Evolutionary conservation across 1,139 yeast species (phyloP).

Genomic region (Geotrichum phurueaensis): DNA sequence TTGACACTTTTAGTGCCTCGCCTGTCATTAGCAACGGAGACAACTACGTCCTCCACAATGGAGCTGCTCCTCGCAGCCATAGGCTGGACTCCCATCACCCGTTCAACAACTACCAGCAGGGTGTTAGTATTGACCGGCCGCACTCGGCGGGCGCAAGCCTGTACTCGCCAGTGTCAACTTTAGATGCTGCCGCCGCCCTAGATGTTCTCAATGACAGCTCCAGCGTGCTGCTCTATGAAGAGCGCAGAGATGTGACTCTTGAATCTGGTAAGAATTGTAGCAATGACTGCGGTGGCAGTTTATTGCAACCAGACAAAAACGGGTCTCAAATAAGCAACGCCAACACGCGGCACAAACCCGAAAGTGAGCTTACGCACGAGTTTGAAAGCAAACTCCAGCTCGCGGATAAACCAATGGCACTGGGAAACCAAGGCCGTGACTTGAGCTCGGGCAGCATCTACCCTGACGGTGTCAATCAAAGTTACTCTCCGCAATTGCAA

Average conservation of each 20-base stretch:
- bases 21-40: background rate
- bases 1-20: background rate
- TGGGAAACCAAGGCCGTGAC: background rate
- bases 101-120: background rate
- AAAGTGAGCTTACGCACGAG: background rate
- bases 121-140: background rate
- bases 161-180: background rate
- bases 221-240: background rate
- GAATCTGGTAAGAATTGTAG: background rate
- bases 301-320: background rate
- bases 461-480: background rate
- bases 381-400: background rate
- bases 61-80: background rate
- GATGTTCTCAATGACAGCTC: background rate
- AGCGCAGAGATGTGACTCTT: background rate
- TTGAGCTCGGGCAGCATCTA: background rate
- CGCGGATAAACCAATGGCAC: background rate
- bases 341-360: background rate
- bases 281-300: background rate
- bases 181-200: background rate
- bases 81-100: background rate
- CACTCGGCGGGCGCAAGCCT: slow-evolving; percentile 3
- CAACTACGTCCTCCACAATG: background rate
- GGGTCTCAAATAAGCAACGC: background rate
- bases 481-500: background rate